phyloP scores from a whole-genome alignment of 768 basidiomycete species.

The Rhodosporidiobolus odoratus region DNA sequence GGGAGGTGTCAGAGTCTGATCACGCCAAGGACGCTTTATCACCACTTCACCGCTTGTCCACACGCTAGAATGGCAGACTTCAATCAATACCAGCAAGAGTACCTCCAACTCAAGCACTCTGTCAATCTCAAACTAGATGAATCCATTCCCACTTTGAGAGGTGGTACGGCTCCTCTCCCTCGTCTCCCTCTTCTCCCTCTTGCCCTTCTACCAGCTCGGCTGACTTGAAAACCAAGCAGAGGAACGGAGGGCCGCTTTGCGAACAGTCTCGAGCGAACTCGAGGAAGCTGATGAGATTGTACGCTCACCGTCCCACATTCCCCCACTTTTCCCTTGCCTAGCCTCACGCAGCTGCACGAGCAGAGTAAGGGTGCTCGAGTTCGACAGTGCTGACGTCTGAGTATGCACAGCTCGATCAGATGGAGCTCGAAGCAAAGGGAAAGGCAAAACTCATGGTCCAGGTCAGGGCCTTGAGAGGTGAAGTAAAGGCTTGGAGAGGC shows the following conservation, averaged over 20 bases:
- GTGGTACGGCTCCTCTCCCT: conserved; percentile 46
- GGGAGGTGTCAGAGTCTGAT: too few species aligned
- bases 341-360: too few species aligned
- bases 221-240: conserved; percentile 38
- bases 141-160: conserved; percentile 45
- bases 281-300: conserved; percentile 52
- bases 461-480: conserved; percentile 6
- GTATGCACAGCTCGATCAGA: conserved; percentile 31
- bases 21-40: too few species aligned
- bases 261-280: conserved; percentile 46
- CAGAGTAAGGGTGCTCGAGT: too few species aligned
- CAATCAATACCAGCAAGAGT: conserved; percentile 45
- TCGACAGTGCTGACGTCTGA: too few species aligned
- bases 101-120: conserved; percentile 44
- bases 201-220: not conserved
- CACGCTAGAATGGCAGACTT: not conserved
- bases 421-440: conserved; percentile 30
- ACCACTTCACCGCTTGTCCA: not conserved
- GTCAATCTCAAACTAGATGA: conserved; percentile 46
- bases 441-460: conserved; percentile 20
- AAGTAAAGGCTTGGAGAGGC: conserved; percentile 16
- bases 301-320: conserved; percentile 20
- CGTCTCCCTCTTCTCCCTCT: not conserved
- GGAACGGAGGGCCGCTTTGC: conserved; percentile 46
- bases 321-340: not conserved